Conservation (phyloP, 2,329 filamentous ascomycete species). For the Myriangium duriaei region DNA sequence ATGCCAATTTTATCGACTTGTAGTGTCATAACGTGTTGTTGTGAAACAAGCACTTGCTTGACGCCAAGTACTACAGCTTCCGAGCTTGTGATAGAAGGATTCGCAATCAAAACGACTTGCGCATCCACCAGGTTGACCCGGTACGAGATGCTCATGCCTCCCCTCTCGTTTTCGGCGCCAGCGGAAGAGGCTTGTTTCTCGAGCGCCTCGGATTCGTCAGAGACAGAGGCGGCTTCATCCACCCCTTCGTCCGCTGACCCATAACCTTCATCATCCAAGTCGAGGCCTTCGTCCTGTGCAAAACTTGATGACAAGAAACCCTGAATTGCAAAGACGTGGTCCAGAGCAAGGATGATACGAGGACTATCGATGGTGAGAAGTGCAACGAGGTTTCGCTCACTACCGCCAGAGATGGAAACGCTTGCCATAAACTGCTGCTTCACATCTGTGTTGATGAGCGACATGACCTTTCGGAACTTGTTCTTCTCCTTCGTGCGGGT, state of each 20-base stretch:
- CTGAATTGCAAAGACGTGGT: slow-evolving; percentile 86
- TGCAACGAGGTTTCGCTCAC: slow-evolving; percentile 70
- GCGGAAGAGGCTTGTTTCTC: slow-evolving; percentile 14
- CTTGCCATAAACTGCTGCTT: slow-evolving; percentile 97
- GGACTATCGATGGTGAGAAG: slow-evolving; percentile 93
- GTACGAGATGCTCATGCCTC: slow-evolving; percentile 67
- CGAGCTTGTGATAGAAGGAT: slow-evolving; percentile 76
- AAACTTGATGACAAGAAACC: slow-evolving; percentile 65
- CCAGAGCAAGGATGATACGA: slow-evolving; percentile 83
- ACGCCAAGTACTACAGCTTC: slow-evolving; percentile 93
- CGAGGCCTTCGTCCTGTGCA: slow-evolving; percentile 41
- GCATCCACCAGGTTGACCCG: slow-evolving; percentile 90
- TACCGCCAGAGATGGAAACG: slow-evolving; percentile 77
- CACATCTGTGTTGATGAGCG: slow-evolving; percentile 82
- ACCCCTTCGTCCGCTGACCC: slow-evolving; percentile 34
- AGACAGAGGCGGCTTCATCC: slow-evolving; percentile 34
- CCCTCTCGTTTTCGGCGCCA: slow-evolving; percentile 25
- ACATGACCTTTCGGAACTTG: slow-evolving; percentile 98
- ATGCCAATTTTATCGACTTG: slow-evolving; percentile 92
- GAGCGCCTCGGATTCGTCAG: slow-evolving; percentile 12
- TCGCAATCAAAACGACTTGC: slow-evolving; percentile 91
- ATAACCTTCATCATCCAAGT: slow-evolving; percentile 47
- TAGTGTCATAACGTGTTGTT: slow-evolving; percentile 86
- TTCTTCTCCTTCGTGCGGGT: slow-evolving; percentile 81
- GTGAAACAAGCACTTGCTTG: slow-evolving; percentile 82